A percentile compares a stretch with the other conserved stretches of the same genome.
These are phyloP conservation scores for Pyrrhoderma noxium DNA, from an alignment of 1,284 basidiomycete species.

Conservation along the genomic window DNA sequence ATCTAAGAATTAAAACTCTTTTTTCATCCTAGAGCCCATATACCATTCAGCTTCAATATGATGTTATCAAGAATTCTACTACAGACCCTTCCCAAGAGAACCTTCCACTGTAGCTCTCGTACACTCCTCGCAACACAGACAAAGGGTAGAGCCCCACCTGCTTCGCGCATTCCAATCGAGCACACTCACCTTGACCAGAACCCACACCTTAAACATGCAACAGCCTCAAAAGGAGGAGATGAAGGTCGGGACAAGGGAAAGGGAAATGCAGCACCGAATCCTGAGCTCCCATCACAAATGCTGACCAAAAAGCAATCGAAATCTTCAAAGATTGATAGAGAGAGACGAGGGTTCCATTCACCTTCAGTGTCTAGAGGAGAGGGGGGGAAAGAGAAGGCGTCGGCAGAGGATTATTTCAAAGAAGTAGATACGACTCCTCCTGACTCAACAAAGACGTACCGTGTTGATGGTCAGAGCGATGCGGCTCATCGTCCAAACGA, in stretches of 20 bases:
- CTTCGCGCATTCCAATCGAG: constrained; percentile 8
- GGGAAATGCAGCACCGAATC: constrained; percentile 12
- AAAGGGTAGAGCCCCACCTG: constrained; percentile 10
- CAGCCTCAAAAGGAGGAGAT: constrained; percentile 1
- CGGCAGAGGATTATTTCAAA: constrained; percentile 14
- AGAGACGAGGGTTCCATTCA: constrained; percentile 11
- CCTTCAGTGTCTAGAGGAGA: not conserved
- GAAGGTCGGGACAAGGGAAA: constrained; percentile 11
- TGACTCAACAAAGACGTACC: constrained; percentile 11
- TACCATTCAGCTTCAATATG: too few species aligned
- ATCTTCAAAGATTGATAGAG: not conserved
- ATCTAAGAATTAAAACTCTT: too few species aligned
- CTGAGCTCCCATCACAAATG: constrained; percentile 10
- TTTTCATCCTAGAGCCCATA: too few species aligned
- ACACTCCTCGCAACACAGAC: not conserved
- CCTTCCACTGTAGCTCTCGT: not conserved
- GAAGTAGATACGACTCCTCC: constrained; percentile 14
- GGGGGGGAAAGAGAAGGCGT: not conserved
- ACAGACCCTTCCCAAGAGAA: not conserved
- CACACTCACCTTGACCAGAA: constrained; percentile 13
- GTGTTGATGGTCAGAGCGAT: not conserved
- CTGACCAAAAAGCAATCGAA: not conserved
- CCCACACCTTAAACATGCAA: constrained; percentile 15
- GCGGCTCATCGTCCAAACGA: constrained; percentile 15
- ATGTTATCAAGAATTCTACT: too few species aligned